These are phyloP conservation scores for Calycina herbarum DNA, from an alignment of 2,329 filamentous ascomycete species.

Conservation along the genomic window DNA sequence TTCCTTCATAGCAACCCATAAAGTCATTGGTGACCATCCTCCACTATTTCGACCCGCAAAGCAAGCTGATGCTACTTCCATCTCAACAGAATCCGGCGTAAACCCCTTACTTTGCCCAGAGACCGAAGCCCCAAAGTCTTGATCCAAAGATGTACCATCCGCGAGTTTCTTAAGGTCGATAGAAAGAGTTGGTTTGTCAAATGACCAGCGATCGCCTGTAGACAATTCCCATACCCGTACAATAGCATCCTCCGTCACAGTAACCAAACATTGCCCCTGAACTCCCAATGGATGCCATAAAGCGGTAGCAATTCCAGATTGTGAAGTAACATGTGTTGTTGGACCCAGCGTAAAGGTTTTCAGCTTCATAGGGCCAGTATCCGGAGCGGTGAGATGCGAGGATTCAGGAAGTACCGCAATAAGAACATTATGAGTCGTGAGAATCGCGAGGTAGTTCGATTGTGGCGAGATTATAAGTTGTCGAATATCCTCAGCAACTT, in stretches of 20 bases:
- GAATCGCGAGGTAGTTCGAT: conserved; percentile 77
- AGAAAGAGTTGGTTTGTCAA: conserved; percentile 78
- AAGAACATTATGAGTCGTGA: conserved; percentile 85
- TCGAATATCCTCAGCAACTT: conserved; percentile 77
- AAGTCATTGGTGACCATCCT: conserved; percentile 93
- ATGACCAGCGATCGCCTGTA: conserved; percentile 79
- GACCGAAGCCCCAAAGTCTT: conserved; percentile 78
- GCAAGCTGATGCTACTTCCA: conserved; percentile 87
- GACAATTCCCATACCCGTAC: conserved; percentile 91
- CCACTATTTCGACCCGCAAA: conserved; percentile 69
- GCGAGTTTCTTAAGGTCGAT: conserved; percentile 88
- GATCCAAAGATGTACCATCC: conserved; percentile 77
- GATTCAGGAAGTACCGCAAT: conserved; percentile 82
- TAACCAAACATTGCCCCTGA: conserved; percentile 78
- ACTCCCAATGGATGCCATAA: conserved; percentile 93
- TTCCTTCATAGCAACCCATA: conserved; percentile 94
- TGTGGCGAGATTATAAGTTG: conserved; percentile 84
- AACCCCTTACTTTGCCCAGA: conserved; percentile 77
- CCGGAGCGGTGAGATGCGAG: conserved; percentile 69
- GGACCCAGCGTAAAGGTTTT: conserved; percentile 92
- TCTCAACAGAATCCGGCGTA: conserved; percentile 85
- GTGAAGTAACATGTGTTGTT: conserved; percentile 85
- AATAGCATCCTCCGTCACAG: conserved; percentile 82
- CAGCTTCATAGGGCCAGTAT: conserved; percentile 69
- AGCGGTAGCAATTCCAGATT: conserved; percentile 75